These are phyloP conservation scores for Avena atlantica DNA, from an alignment of 176 grass and related monocot species.

Conservation along the genomic window DNA sequence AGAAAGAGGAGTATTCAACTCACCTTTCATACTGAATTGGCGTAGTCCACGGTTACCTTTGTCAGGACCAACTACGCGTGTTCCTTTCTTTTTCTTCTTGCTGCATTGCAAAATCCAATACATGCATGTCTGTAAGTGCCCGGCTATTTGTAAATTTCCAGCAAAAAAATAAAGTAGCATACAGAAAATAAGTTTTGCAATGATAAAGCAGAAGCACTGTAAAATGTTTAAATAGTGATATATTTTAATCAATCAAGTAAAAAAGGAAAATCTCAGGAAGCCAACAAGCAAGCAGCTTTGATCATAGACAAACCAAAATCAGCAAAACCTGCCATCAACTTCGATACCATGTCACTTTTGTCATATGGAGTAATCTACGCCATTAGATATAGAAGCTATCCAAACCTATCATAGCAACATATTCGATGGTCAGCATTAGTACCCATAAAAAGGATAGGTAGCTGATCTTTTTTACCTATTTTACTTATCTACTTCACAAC, in stretches of 20 bases:
- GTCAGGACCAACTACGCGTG: constrained; percentile 70
- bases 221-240: constrained; percentile 23
- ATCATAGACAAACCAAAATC: constrained; percentile 18
- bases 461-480: neutral
- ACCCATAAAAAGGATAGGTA: neutral
- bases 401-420: neutral
- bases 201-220: neutral
- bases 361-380: neutral
- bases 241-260: constrained; percentile 31
- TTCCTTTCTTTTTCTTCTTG: constrained; percentile 95
- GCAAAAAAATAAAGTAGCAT: constrained; percentile 20
- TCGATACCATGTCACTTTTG: neutral
- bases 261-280: neutral
- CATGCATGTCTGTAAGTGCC: constrained; percentile 26
- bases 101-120: constrained; percentile 48
- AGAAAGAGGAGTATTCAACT: constrained; percentile 18
- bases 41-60: constrained; percentile 96
- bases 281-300: constrained; percentile 12
- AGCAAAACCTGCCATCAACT: constrained; percentile 13
- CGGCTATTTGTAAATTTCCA: constrained; percentile 1
- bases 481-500: neutral
- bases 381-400: neutral
- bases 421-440: neutral
- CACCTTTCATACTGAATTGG: constrained; percentile 99
- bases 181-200: constrained; percentile 8